Percentiles rank a stretch among this genome's conserved stretches.
phyloP scores from a whole-genome alignment of 129 eudicot genomes.

The Deinandra increscens region DNA sequence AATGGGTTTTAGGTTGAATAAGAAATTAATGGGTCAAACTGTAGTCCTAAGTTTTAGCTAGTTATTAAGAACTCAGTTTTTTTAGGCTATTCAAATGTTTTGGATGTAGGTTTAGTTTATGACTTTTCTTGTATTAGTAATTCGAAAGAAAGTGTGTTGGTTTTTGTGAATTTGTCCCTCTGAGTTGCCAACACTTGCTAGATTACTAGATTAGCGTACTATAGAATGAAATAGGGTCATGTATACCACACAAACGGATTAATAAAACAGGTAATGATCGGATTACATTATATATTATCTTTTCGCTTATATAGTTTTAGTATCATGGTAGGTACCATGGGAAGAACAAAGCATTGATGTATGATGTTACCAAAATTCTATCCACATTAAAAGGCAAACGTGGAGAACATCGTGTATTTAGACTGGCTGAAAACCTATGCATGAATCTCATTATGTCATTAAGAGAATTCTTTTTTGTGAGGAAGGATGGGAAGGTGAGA shows the following conservation, averaged over 20 bases:
- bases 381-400: slow-evolving; percentile 85
- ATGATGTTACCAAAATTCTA: slow-evolving; percentile 87
- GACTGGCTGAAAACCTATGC: slow-evolving; percentile 94
- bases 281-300: not conserved
- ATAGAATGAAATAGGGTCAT: not conserved
- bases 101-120: too few relatives aligned
- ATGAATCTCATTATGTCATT: slow-evolving; percentile 80
- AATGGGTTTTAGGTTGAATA: too few relatives aligned
- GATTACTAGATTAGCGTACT: slow-evolving; percentile 14
- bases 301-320: slow-evolving; percentile 17
- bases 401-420: slow-evolving; percentile 88
- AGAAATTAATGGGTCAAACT: too few relatives aligned
- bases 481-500: slow-evolving; percentile 88
- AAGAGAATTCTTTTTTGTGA: slow-evolving; percentile 79
- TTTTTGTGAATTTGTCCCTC: too few relatives aligned
- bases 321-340: slow-evolving; percentile 72
- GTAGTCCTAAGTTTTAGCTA: too few relatives aligned
- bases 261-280: not conserved
- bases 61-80: too few relatives aligned
- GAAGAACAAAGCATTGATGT: slow-evolving; percentile 78
- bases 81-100: too few relatives aligned
- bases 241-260: not conserved
- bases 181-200: too few relatives aligned
- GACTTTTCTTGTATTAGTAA: too few relatives aligned
- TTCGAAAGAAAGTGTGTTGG: too few relatives aligned